Conservation (phyloP, 805 yeast species). For the Saccharomycopsis microspora region DNA sequence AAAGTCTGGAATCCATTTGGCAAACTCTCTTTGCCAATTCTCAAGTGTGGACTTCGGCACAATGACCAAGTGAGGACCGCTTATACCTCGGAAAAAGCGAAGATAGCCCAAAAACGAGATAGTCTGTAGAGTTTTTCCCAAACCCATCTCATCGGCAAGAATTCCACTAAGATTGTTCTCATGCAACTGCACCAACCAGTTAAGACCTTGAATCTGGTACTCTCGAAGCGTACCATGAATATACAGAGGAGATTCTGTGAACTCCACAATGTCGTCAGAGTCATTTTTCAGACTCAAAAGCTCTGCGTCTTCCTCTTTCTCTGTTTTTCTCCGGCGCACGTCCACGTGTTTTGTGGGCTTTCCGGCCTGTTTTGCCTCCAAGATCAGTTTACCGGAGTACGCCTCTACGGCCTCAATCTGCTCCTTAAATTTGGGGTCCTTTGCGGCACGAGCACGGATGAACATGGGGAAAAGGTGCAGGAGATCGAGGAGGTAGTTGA, state of each 20-base stretch:
- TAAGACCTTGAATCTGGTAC: slow-evolving; percentile 71
- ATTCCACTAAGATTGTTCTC: slow-evolving; percentile 65
- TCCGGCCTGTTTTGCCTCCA: neutral
- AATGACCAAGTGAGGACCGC: slow-evolving; percentile 67
- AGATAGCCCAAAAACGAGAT: slow-evolving; percentile 66
- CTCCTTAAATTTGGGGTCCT: slow-evolving; percentile 60
- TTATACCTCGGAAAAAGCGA: slow-evolving; percentile 44
- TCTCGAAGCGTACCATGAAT: slow-evolving; percentile 55
- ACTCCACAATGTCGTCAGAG: slow-evolving; percentile 37
- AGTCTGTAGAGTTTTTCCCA: slow-evolving; percentile 75
- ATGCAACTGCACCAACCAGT: slow-evolving; percentile 63
- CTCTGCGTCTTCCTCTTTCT: slow-evolving; percentile 71
- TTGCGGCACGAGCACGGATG: slow-evolving; percentile 68
- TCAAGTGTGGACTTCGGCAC: slow-evolving; percentile 76
- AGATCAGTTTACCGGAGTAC: slow-evolving; percentile 28
- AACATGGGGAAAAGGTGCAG: slow-evolving; percentile 84
- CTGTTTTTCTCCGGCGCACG: slow-evolving; percentile 55
- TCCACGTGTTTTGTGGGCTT: slow-evolving; percentile 16
- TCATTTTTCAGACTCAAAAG: slow-evolving; percentile 30
- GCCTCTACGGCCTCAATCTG: slow-evolving; percentile 45
- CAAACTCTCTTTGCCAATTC: slow-evolving; percentile 71
- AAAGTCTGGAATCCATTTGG: slow-evolving; percentile 73
- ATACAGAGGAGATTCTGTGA: slow-evolving; percentile 78
- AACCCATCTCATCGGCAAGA: slow-evolving; percentile 79
- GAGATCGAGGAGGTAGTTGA: slow-evolving; percentile 67